Evolutionary conservation across 139 green algal species (phyloP), one percentile per base, ranked within the genome.

Genomic region (Zygnema cylindricum): DNA sequence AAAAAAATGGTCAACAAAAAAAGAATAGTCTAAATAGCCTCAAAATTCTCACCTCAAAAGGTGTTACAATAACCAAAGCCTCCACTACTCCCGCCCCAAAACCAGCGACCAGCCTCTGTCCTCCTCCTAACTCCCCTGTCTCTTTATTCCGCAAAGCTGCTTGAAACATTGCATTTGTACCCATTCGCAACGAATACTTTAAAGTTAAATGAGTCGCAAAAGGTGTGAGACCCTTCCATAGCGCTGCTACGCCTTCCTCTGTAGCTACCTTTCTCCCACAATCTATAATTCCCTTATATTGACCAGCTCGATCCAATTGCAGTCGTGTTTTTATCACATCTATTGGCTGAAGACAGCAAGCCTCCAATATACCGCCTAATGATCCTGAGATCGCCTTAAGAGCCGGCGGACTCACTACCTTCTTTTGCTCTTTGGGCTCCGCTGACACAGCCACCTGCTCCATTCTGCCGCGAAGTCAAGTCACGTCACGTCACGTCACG

Each of bases 121-220:
- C 55, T 36, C 2, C 42, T 43, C 69, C 92, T 55, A 98, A 86
- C 69, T 95, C 86, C 39, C 95, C 95, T 21, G 94, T 94, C 87
- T 95, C 63, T 33, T 41, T 32, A 77, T 95, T 93, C 11, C 95
- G 91, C 39, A 98, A 87, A 43, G 95, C 42, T 75, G 91, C 92
- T 79, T 97, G 94, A 91, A 98, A 99, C 33, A 97, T 85, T 1
- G 94, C 94, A 89, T 99, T 99, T 39, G 94, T 96, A 30, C 95
- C 95, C 95, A 99, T 98, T 55, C 96, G 94, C 86, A 99, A 88
- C 22, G 96, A 95, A 81, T 99, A 99, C 90, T 99, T 99, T 42
- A 98, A 93, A 2, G 95, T 98, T 0, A 99, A 93, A 91, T 99
- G 96, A 30, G 95, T 96, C 2, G 97, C 94, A 90, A 99, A 99